These are phyloP conservation scores for Fusarium graminum DNA, from an alignment of 2,329 filamentous ascomycete species.

Conservation along the genomic window DNA sequence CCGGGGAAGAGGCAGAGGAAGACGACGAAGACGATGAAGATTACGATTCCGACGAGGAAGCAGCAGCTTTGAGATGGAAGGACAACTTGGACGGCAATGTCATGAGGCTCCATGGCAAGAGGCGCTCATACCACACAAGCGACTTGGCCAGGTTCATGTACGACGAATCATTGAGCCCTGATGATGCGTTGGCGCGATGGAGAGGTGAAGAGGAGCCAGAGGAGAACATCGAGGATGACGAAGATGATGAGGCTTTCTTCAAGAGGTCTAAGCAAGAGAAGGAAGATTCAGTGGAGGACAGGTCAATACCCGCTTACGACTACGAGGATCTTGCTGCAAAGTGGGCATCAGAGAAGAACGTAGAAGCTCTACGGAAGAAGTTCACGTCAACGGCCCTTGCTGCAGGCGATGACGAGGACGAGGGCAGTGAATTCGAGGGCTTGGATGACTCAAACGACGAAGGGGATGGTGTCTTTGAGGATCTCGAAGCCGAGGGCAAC, in stretches of 20 bases:
- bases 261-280: slow-evolving; percentile 72
- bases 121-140: slow-evolving; percentile 79
- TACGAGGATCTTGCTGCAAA: slow-evolving; percentile 85
- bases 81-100: slow-evolving; percentile 84
- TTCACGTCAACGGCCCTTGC: slow-evolving; percentile 78
- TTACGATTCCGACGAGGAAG: slow-evolving; percentile 73
- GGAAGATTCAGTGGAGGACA: slow-evolving; percentile 82
- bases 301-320: slow-evolving; percentile 82
- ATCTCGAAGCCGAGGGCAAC: slow-evolving; percentile 78
- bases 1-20: slow-evolving; percentile 63
- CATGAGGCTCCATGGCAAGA: slow-evolving; percentile 75
- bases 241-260: slow-evolving; percentile 74
- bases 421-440: slow-evolving; percentile 67
- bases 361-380: slow-evolving; percentile 78
- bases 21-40: slow-evolving; percentile 69
- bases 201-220: slow-evolving; percentile 72
- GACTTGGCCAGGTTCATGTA: slow-evolving; percentile 93
- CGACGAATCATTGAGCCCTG: slow-evolving; percentile 80
- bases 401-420: slow-evolving; percentile 51
- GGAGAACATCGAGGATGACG: slow-evolving; percentile 69
- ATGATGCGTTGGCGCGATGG: slow-evolving; percentile 84
- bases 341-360: slow-evolving; percentile 83
- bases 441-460: slow-evolving; percentile 66
- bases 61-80: slow-evolving; percentile 86
- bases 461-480: slow-evolving; percentile 70